Evolutionary conservation across 2,329 filamentous ascomycete genomes (phyloP), one percentile per base, ranked within the genome.

Genomic region (Colletotrichum tropicale): DNA sequence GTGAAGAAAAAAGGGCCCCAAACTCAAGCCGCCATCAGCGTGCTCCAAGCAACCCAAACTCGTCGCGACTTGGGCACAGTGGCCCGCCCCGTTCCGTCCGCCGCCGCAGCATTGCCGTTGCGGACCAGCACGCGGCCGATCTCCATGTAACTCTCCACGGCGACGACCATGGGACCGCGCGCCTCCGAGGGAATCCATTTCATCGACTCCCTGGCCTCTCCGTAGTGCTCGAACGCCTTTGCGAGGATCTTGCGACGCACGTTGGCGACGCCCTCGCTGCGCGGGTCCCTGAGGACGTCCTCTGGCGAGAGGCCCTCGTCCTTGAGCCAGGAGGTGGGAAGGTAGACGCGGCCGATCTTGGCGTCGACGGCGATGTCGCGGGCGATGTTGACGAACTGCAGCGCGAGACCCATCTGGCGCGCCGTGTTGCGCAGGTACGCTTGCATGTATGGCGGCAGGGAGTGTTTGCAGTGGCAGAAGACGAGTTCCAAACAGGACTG

Each of bases 321-420:
- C 52, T 88, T 85, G 3, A 95, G 85, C 93, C 93, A 95, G 0
- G 84, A 83, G 0, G 86, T 86, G 0, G 94, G 94, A 6, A 95
- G 84, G 80, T 96, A 96, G 8, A 94, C 93, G 8, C 94, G 89
- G 2, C 88, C 88, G 43, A 94, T 91, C 16, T 85, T 84, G 1
- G 94, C 92, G 79, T 95, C 94, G 4, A 91, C 91, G 5, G 85
- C 83, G n/a, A 95, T 92, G 79, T 96, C 94, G 26, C 94, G 91
- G 5, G 93, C 92, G 76, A 96, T 95, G 80, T 95, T 96, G 79
- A 94, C 91, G 79, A 93, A 95, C 80, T 96, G 94, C n/a, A 95
- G 85, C 2, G 94, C 93, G 38, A 93, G 89, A 0, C 94, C 94
- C 93, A 95, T 95, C 32, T 88, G 86, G 24, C 88, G 87, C 2